Evolutionary conservation across 2,329 filamentous ascomycete genomes (phyloP).

Genomic region (Pestalotiopsis sp.): DNA sequence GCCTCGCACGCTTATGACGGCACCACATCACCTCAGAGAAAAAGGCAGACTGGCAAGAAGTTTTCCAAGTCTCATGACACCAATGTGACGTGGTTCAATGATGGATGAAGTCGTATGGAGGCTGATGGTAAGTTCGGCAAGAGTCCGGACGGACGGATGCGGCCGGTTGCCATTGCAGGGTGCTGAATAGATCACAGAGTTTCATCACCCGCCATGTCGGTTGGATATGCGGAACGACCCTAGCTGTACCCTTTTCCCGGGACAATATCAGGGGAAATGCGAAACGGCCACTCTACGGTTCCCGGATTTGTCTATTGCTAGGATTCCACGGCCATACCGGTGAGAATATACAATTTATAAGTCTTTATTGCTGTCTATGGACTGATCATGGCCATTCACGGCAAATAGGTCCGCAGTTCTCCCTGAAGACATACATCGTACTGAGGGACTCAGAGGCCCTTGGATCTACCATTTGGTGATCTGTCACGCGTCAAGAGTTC

Average conservation of each 20-base stretch:
- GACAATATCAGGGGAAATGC: constrained; percentile 19
- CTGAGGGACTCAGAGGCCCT: neutral
- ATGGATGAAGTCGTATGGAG: neutral
- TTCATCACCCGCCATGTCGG: constrained; percentile 20
- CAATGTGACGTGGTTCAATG: no score
- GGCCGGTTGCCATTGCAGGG: neutral
- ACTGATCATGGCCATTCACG: neutral
- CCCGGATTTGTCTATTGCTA: constrained; percentile 3
- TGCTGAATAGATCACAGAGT: constrained; percentile 7
- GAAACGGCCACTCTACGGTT: constrained; percentile 22
- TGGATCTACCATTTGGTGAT: neutral
- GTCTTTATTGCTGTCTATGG: constrained; percentile 14
- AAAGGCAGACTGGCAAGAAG: neutral
- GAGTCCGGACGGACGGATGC: constrained; percentile 6
- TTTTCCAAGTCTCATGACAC: neutral
- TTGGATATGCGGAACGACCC: constrained; percentile 23
- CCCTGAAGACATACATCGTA: neutral
- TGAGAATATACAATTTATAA: constrained; percentile 2
- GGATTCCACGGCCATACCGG: constrained; percentile 14
- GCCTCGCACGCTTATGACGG: neutral
- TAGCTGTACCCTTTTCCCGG: constrained; percentile 26
- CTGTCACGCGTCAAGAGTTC: neutral
- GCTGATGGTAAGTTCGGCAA: neutral
- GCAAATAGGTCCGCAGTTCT: neutral
- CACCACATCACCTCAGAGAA: neutral